These are phyloP conservation scores for Helotiales sp. DNA, from an alignment of 2,329 filamentous ascomycete species.

Conservation along the genomic window DNA sequence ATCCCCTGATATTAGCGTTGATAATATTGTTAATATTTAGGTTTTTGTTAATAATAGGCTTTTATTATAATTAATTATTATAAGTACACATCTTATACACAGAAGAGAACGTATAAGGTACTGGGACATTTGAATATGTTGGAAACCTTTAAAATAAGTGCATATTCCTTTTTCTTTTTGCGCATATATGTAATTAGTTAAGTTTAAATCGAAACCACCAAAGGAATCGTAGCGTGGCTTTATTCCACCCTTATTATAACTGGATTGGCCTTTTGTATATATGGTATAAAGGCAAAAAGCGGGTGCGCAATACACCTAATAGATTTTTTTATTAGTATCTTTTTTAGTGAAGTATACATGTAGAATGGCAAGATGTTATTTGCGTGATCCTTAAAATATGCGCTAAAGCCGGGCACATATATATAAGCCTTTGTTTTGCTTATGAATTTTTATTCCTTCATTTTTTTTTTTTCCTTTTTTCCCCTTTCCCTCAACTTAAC, in stretches of 20 bases:
- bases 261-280: slow-evolving; percentile 1
- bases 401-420: background rate
- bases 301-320: background rate
- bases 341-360: too few relatives aligned
- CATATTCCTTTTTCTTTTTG: background rate
- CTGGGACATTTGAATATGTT: slow-evolving; percentile 1
- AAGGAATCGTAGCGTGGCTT: background rate
- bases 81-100: background rate
- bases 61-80: slow-evolving; percentile 2
- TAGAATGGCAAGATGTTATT: too few relatives aligned
- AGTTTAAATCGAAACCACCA: slow-evolving; percentile 2
- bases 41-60: too few relatives aligned
- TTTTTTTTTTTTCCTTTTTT: background rate
- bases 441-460: background rate
- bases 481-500: background rate
- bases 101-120: background rate
- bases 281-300: background rate
- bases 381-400: slow-evolving; percentile 1
- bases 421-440: slow-evolving; percentile 2
- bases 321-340: background rate
- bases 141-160: too few relatives aligned
- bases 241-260: background rate
- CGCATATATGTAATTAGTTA: slow-evolving; percentile 1
- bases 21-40: too few relatives aligned
- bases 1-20: too few relatives aligned